These are phyloP conservation scores for Colletotrichum limetticola DNA, from an alignment of 2,329 filamentous ascomycete genomes.

Conservation along the genomic window DNA sequence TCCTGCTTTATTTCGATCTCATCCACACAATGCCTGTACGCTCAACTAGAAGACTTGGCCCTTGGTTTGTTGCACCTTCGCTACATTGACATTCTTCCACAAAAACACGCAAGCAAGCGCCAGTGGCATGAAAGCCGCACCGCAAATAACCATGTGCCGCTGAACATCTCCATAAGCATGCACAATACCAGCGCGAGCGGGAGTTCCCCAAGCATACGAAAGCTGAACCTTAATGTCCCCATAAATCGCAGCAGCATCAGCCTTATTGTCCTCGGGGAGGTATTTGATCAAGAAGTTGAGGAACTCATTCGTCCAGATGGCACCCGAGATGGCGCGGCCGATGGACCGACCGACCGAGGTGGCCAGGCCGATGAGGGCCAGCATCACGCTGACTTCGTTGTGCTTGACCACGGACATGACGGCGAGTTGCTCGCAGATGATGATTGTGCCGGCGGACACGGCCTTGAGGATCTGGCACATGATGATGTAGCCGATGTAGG, in stretches of 20 bases:
- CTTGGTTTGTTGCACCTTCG: constrained; percentile 33
- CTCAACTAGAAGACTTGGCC: constrained; percentile 20
- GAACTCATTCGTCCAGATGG: constrained; percentile 49
- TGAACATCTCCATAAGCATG: constrained; percentile 59
- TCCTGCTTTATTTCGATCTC: no score
- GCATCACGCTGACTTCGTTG: constrained; percentile 43
- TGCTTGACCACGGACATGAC: constrained; percentile 46
- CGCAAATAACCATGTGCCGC: constrained; percentile 49
- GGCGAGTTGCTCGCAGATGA: constrained; percentile 58
- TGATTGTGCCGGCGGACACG: constrained; percentile 48
- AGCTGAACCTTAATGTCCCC: constrained; percentile 46
- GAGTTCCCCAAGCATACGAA: constrained; percentile 51
- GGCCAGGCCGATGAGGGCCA: constrained; percentile 46
- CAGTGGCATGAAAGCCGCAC: constrained; percentile 23
- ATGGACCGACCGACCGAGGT: constrained; percentile 45
- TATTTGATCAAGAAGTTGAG: constrained; percentile 48
- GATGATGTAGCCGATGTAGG: constrained; percentile 46
- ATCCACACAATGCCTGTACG: background rate
- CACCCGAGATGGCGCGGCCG: constrained; percentile 44
- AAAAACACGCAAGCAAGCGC: constrained; percentile 26
- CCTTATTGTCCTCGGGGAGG: constrained; percentile 53
- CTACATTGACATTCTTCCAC: constrained; percentile 26
- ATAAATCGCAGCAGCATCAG: constrained; percentile 54
- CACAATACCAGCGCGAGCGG: constrained; percentile 55
- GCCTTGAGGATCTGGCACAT: constrained; percentile 52